These are phyloP conservation scores for Globisporangium nunn DNA, from an alignment of 352 stramenopile species.

Conservation along the genomic window DNA sequence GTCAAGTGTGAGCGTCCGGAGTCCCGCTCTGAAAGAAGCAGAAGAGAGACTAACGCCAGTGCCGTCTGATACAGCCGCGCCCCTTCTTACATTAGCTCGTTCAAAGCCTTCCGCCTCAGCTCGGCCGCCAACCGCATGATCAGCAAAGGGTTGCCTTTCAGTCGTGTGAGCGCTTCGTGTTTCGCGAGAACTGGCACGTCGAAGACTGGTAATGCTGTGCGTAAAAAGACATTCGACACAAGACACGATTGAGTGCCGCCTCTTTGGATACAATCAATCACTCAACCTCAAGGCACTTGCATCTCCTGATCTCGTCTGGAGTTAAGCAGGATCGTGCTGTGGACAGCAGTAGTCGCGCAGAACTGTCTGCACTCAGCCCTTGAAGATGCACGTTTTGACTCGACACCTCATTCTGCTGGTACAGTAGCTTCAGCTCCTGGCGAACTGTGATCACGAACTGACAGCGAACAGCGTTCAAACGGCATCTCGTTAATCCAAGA, in stretches of 20 bases:
- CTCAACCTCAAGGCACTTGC: constrained; percentile 20
- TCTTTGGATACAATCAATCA: too few species aligned
- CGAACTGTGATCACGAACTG: constrained; percentile 33
- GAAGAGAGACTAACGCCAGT: neutral
- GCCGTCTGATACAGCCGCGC: neutral
- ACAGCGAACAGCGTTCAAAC: neutral
- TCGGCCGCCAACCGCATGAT: constrained; percentile 13
- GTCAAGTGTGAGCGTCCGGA: constrained; percentile 5
- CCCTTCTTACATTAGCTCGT: constrained; percentile 13
- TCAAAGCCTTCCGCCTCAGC: constrained; percentile 12
- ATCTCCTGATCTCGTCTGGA: constrained; percentile 24
- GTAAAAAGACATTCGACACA: neutral
- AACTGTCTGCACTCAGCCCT: constrained; percentile 29
- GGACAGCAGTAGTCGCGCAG: constrained; percentile 40
- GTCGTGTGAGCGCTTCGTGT: constrained; percentile 19
- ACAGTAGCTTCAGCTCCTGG: constrained; percentile 18
- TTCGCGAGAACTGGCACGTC: constrained; percentile 14
- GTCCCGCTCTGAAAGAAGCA: neutral
- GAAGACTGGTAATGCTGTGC: constrained; percentile 15
- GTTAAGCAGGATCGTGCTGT: constrained; percentile 32
- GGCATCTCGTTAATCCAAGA: neutral
- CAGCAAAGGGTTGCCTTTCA: constrained; percentile 27
- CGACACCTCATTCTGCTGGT: constrained; percentile 9
- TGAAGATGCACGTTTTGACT: constrained; percentile 25
- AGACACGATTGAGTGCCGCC: neutral